Conservation (phyloP, 2,329 filamentous ascomycete genomes). For the Sporothrix pseudoabietina region DNA sequence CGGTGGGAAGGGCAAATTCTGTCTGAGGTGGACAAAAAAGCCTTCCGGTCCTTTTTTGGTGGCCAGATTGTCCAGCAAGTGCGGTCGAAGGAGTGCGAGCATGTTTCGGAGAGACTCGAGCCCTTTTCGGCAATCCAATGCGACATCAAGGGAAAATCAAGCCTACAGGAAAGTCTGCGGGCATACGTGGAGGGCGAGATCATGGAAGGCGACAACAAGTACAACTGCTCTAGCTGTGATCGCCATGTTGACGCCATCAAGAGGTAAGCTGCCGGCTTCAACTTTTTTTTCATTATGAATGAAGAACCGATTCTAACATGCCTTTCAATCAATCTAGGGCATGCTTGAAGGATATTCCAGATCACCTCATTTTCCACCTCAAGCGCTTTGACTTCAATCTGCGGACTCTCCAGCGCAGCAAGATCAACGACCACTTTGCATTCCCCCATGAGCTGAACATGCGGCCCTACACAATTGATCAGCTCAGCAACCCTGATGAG, state of each 20-base stretch:
- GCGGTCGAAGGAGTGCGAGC: slow-evolving; percentile 89
- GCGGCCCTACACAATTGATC: slow-evolving; percentile 84
- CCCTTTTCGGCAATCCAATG: slow-evolving; percentile 94
- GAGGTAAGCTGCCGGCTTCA: slow-evolving; percentile 51
- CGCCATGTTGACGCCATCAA: slow-evolving; percentile 92
- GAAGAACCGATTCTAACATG: slow-evolving; percentile 23
- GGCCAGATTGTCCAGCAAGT: slow-evolving; percentile 93
- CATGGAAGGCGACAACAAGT: slow-evolving; percentile 97
- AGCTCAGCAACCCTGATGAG: slow-evolving; percentile 66
- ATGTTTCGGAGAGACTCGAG: slow-evolving; percentile 88
- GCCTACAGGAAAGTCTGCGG: slow-evolving; percentile 81
- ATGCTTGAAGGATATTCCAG: slow-evolving; percentile 87
- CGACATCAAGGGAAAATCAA: slow-evolving; percentile 89
- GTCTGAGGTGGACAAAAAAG: slow-evolving; percentile 66
- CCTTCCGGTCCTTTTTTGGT: slow-evolving; percentile 82
- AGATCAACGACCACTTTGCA: slow-evolving; percentile 93
- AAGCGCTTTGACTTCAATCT: slow-evolving; percentile 86
- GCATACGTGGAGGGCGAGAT: slow-evolving; percentile 96
- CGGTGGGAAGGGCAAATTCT: slow-evolving; percentile 83
- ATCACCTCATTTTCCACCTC: slow-evolving; percentile 93
- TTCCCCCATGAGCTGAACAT: slow-evolving; percentile 86
- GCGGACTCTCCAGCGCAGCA: slow-evolving; percentile 74
- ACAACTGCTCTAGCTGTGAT: slow-evolving; percentile 90
- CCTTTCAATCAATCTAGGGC: slow-evolving; percentile 55
- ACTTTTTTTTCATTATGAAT: background rate